Evolutionary conservation across 345 rosid species (phyloP).

Genomic region (Citrus hindsii): DNA sequence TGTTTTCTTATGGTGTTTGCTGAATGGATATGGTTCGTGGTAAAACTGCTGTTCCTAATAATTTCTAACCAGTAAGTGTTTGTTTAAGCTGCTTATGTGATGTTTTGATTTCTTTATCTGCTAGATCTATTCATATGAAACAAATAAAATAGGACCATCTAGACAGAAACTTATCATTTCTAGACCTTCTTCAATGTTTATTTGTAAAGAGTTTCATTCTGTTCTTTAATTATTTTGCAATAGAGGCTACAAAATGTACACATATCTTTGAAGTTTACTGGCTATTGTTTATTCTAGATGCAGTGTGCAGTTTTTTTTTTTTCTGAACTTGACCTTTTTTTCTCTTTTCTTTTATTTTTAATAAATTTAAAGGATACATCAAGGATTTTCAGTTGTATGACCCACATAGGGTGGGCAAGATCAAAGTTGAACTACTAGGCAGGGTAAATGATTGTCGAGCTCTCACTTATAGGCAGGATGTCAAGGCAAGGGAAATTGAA

Average conservation of each 20-base stretch:
- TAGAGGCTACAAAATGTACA: neutral
- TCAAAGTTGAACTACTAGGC: slow-evolving; percentile 82
- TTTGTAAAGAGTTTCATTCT: neutral
- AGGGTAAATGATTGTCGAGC: slow-evolving; percentile 81
- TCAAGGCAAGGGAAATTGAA: slow-evolving; percentile 70
- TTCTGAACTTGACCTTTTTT: neutral
- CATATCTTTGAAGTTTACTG: neutral
- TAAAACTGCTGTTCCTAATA: neutral
- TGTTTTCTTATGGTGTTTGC: neutral
- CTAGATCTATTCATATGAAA: neutral
- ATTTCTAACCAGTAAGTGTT: neutral
- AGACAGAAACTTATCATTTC: too few species aligned
- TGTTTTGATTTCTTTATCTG: neutral
- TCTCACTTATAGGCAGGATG: slow-evolving; percentile 82
- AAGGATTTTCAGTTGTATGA: slow-evolving; percentile 66
- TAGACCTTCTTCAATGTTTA: neutral
- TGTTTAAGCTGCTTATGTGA: neutral
- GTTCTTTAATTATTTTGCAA: neutral
- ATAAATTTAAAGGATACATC: slow-evolving; percentile 51
- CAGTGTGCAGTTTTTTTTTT: neutral
- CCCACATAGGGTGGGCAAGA: slow-evolving; percentile 85
- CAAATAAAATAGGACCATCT: neutral
- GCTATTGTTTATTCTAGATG: neutral
- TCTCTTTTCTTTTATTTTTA: neutral
- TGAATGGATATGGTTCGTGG: too few species aligned